These are phyloP conservation scores for Paramyrothecium roridum DNA, from an alignment of 2,329 filamentous ascomycete species.

Conservation along the genomic window DNA sequence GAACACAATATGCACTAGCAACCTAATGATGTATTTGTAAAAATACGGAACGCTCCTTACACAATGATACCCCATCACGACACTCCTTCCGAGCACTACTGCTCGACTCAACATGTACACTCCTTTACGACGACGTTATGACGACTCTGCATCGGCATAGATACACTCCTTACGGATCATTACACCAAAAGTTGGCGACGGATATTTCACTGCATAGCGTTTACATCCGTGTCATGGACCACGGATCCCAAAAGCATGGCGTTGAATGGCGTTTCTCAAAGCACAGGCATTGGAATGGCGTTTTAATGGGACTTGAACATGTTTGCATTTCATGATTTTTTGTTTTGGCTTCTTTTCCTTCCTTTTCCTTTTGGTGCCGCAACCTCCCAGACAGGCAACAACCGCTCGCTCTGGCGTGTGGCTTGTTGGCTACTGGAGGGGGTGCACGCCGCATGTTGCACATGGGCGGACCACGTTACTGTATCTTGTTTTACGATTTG, in stretches of 20 bases:
- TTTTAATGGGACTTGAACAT: neutral
- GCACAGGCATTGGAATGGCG: conserved; percentile 9
- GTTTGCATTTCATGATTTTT: conserved; percentile 3
- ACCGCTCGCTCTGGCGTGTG: no score
- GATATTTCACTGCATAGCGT: conserved; percentile 52
- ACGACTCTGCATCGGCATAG: conserved; percentile 32
- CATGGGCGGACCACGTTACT: no score
- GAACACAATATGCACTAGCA: neutral
- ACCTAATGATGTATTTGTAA: conserved; percentile 2
- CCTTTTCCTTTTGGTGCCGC: neutral
- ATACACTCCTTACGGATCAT: conserved; percentile 42
- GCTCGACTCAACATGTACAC: conserved; percentile 27
- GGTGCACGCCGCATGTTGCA: no score
- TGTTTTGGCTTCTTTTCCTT: neutral
- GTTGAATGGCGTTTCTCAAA: conserved; percentile 14
- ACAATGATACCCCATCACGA: conserved; percentile 7
- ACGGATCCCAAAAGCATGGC: conserved; percentile 20
- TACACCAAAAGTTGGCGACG: conserved; percentile 20
- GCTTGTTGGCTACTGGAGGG: no score
- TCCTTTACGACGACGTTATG: conserved; percentile 33
- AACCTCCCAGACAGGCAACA: neutral
- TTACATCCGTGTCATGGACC: conserved; percentile 31
- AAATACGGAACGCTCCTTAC: conserved; percentile 7
- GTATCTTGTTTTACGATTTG: no score
- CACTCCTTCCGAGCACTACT: conserved; percentile 27